Percentiles rank a stretch among this genome's conserved stretches.
Conservation (phyloP, 345 rosid genomes). For the Rubroshorea leprosula region DNA sequence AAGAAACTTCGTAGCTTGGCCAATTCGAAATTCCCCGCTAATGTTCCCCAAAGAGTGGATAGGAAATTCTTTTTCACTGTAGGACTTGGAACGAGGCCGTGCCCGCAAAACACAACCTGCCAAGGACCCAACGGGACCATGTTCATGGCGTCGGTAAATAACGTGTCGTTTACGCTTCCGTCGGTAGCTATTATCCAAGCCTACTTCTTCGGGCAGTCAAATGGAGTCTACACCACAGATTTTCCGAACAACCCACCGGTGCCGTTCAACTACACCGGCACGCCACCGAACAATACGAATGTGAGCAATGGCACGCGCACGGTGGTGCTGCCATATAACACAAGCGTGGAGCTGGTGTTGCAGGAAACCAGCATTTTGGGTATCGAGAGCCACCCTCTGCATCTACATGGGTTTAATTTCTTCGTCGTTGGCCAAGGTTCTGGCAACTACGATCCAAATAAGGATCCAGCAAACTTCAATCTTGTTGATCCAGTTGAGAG, state of each 20-base stretch:
- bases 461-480: slow-evolving; percentile 29
- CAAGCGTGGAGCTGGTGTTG: slow-evolving; percentile 35
- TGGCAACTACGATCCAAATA: slow-evolving; percentile 29
- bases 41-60: slow-evolving; percentile 32
- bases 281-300: slow-evolving; percentile 29
- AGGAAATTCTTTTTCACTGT: slow-evolving; percentile 35
- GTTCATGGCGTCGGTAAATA: slow-evolving; percentile 38
- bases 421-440: slow-evolving; percentile 31
- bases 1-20: slow-evolving; percentile 32
- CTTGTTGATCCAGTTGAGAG: slow-evolving; percentile 33
- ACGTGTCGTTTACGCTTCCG: slow-evolving; percentile 37
- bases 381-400: slow-evolving; percentile 37
- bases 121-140: slow-evolving; percentile 39
- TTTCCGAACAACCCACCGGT: slow-evolving; percentile 25
- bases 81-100: slow-evolving; percentile 35
- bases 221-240: slow-evolving; percentile 37
- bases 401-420: slow-evolving; percentile 35
- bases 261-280: slow-evolving; percentile 31
- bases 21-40: slow-evolving; percentile 33
- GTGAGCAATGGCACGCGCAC: slow-evolving; percentile 25
- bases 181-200: slow-evolving; percentile 39
- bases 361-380: slow-evolving; percentile 34
- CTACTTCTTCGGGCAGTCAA: slow-evolving; percentile 28
- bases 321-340: slow-evolving; percentile 26
- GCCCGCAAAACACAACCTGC: slow-evolving; percentile 34